phyloP scores from a whole-genome alignment of 371 early-diverging fungal genomes.

The Rhizopus microsporus region DNA sequence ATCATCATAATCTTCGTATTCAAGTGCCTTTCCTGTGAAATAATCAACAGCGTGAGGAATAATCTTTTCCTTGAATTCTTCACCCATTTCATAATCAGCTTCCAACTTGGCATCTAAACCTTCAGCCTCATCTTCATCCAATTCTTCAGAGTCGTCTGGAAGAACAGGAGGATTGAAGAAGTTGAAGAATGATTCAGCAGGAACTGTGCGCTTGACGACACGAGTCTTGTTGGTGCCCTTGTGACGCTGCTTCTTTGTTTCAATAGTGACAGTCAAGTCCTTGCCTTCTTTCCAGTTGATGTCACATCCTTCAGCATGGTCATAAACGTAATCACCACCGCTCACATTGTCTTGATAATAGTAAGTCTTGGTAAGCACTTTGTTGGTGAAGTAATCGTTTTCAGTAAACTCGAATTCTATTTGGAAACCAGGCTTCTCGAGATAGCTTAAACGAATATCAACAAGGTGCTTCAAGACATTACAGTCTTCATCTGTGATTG shows the following conservation, averaged over 20 bases:
- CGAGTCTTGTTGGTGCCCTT: constrained; percentile 98
- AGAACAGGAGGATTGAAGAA: constrained; percentile 88
- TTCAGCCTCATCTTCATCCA: constrained; percentile 78
- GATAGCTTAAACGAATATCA: constrained; percentile 83
- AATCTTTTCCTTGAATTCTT: constrained; percentile 94
- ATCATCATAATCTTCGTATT: constrained; percentile 71
- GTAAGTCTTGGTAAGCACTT: constrained; percentile 87
- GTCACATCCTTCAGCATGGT: constrained; percentile 84
- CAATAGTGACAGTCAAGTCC: constrained; percentile 88
- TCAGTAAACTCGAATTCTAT: constrained; percentile 88
- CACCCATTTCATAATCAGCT: constrained; percentile 91
- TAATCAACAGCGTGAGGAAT: constrained; percentile 96
- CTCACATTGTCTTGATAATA: constrained; percentile 72
- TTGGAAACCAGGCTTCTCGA: constrained; percentile 89
- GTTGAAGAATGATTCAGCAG: constrained; percentile 92
- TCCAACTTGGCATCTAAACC: constrained; percentile 81
- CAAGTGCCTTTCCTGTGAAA: constrained; percentile 97
- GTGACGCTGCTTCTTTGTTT: constrained; percentile 97
- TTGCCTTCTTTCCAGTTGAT: constrained; percentile 97
- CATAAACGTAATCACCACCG: constrained; percentile 84
- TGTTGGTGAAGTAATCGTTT: constrained; percentile 90
- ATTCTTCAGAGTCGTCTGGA: constrained; percentile 73
- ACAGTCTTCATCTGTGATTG: constrained; percentile 89
- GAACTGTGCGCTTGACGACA: constrained; percentile 93
- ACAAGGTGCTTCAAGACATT: constrained; percentile 79